phyloP scores from a whole-genome alignment of 768 basidiomycete species.

The Termitomyces heimii region DNA sequence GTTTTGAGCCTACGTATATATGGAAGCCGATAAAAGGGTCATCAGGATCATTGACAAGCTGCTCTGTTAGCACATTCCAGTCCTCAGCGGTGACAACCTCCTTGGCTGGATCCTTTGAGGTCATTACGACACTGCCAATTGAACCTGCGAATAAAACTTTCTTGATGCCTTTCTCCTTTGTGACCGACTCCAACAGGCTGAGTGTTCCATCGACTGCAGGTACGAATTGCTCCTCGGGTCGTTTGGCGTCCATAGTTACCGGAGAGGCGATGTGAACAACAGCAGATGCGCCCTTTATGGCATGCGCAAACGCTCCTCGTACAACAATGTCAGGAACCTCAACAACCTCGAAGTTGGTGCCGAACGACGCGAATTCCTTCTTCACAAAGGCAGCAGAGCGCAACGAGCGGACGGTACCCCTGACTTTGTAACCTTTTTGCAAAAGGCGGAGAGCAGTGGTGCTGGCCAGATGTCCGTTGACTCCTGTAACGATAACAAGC shows the following conservation, averaged over 20 bases:
- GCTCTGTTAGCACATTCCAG: constrained; percentile 5
- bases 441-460: constrained; percentile 7
- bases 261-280: constrained; percentile 9
- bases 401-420: constrained; percentile 4
- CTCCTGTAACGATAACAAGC: constrained; percentile 7
- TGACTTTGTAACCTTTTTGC: constrained; percentile 7
- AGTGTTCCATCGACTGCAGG: constrained; percentile 6
- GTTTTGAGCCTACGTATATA: constrained; percentile 8
- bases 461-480: constrained; percentile 8
- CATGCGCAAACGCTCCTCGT: neutral
- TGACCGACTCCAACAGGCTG: neutral
- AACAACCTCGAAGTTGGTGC: neutral
- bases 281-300: constrained; percentile 4
- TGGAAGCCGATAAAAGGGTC: constrained; percentile 8
- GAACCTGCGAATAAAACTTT: constrained; percentile 6
- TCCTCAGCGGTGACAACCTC: constrained; percentile 4
- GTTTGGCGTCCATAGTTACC: constrained; percentile 5
- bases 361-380: constrained; percentile 4
- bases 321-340: constrained; percentile 6
- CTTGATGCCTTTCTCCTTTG: constrained; percentile 2
- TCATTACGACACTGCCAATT: constrained; percentile 8
- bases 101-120: constrained; percentile 6
- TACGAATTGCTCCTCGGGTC: constrained; percentile 7
- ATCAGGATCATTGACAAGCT: constrained; percentile 5
- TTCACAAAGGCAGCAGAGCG: constrained; percentile 1